Evolutionary conservation across 306 rosid genomes (phyloP).

Genomic region (barrel medic (Medicago truncatula)): DNA sequence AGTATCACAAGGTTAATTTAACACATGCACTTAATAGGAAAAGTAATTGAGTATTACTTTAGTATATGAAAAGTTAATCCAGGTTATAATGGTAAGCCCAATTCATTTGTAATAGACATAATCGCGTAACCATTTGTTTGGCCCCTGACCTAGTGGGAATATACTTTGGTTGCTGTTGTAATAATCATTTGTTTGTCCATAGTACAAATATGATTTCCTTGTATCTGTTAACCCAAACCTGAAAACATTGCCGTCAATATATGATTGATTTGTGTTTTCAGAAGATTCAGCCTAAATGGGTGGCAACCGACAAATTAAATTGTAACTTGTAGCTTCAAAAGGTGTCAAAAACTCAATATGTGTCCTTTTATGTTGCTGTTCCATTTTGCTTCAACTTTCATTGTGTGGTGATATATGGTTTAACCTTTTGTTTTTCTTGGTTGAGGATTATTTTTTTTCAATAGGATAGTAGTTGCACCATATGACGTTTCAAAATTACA

Average conservation of each 20-base stretch:
- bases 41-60: constrained; percentile 10
- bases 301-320: constrained; percentile 17
- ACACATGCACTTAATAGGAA: constrained; percentile 25
- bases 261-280: constrained; percentile 24
- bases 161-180: constrained; percentile 2
- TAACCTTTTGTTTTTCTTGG: constrained; percentile 1
- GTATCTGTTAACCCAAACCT: constrained; percentile 27
- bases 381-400: constrained; percentile 5
- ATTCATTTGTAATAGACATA: constrained; percentile 10
- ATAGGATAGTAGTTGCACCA: constrained; percentile 13
- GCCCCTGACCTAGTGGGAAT: constrained; percentile 5
- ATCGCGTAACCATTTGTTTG: constrained; percentile 29
- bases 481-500: constrained; percentile 47
- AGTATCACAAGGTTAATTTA: constrained; percentile 24
- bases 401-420: constrained; percentile 7
- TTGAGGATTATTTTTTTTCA: constrained; percentile 18
- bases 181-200: constrained; percentile 23
- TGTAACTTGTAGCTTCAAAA: constrained; percentile 14
- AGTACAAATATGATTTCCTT: constrained; percentile 30
- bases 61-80: constrained; percentile 17
- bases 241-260: constrained; percentile 31
- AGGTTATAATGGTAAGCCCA: constrained; percentile 14
- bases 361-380: background rate
- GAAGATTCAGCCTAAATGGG: constrained; percentile 17
- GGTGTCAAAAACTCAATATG: constrained; percentile 30